Conservation (phyloP, 257 asterid species). For the Ilex aquifolium region DNA sequence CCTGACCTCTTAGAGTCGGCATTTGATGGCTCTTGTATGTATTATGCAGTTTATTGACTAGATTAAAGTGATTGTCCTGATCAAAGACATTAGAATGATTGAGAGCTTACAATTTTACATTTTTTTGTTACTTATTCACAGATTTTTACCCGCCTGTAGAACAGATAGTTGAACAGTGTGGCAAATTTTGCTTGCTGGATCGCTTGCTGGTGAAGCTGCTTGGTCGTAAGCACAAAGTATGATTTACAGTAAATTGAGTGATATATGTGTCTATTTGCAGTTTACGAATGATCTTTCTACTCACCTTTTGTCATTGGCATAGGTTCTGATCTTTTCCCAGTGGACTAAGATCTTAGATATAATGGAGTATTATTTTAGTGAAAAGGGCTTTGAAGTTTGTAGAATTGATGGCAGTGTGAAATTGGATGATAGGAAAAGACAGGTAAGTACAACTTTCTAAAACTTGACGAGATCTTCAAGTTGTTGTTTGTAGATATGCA, state of each 20-base stretch:
- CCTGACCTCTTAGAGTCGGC: constrained; percentile 94
- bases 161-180: constrained; percentile 87
- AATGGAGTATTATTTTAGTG: constrained; percentile 91
- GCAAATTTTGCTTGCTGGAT: constrained; percentile 80
- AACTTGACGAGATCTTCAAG: not conserved
- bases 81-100: not conserved
- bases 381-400: constrained; percentile 73
- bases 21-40: constrained; percentile 81
- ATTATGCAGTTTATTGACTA: constrained; percentile 12
- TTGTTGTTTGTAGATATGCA: too few relatives aligned
- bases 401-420: constrained; percentile 89
- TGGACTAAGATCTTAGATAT: constrained; percentile 95
- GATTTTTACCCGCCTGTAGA: constrained; percentile 75
- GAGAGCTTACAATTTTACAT: constrained; percentile 1
- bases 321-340: constrained; percentile 97
- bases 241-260: not conserved
- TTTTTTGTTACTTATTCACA: constrained; percentile 20
- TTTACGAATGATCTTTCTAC: not conserved
- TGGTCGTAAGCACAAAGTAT: constrained; percentile 82
- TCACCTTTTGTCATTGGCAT: constrained; percentile 12
- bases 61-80: not conserved
- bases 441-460: constrained; percentile 35
- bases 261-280: not conserved
- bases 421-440: constrained; percentile 67
- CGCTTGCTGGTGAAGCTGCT: constrained; percentile 62